Conservation (phyloP, 495 filamentous ascomycete species). For the Penicillium simplicissimum region DNA sequence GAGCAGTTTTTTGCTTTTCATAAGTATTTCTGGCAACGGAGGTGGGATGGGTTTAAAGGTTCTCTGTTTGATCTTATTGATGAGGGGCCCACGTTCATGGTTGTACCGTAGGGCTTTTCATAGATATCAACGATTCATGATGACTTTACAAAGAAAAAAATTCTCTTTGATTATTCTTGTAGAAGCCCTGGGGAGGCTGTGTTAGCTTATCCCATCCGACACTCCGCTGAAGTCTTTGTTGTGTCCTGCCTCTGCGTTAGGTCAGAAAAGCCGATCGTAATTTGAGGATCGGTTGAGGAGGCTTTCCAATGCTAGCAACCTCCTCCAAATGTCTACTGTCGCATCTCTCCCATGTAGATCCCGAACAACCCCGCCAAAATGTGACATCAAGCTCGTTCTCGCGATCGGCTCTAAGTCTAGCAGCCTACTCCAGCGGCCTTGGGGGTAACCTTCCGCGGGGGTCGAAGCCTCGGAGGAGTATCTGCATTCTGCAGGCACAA, state of each 20-base stretch:
- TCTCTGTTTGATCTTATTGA: slow-evolving; percentile 6
- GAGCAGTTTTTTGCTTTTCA: slow-evolving; percentile 11
- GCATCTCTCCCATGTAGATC: not conserved
- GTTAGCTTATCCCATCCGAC: not conserved
- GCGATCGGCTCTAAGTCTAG: not conserved
- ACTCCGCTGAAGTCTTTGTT: not conserved
- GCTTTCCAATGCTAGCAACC: not conserved
- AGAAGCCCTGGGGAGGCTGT: not conserved
- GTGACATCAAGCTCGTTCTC: not conserved
- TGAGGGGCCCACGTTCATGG: not conserved
- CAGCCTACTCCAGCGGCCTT: not conserved
- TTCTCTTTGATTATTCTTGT: not conserved
- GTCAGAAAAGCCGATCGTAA: not conserved
- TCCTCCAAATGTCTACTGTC: not conserved
- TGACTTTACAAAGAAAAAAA: not conserved
- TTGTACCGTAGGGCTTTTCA: not conserved
- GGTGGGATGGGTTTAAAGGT: slow-evolving; percentile 6
- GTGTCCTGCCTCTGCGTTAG: not conserved
- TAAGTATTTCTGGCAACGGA: slow-evolving; percentile 7
- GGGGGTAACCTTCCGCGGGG: not conserved
- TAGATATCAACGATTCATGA: not conserved
- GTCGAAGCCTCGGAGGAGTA: not conserved
- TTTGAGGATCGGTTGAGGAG: not conserved
- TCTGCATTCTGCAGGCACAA: not conserved
- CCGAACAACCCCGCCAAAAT: not conserved